Percentiles rank a stretch among this genome's conserved stretches.
These are phyloP conservation scores for Leptographium lundbergii DNA, from an alignment of 2,329 filamentous ascomycete genomes.

Conservation along the genomic window DNA sequence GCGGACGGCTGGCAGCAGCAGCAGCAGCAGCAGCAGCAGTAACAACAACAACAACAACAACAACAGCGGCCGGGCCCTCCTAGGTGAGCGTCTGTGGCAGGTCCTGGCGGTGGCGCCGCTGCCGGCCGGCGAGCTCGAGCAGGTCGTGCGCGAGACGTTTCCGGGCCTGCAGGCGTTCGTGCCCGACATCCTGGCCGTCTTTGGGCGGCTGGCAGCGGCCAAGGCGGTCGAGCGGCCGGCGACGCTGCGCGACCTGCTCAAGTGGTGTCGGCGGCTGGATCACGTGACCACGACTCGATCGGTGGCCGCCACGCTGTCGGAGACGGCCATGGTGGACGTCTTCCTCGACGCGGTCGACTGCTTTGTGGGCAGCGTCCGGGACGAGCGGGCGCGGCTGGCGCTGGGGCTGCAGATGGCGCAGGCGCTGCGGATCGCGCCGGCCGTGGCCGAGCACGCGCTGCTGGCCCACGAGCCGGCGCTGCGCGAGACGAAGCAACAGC, in stretches of 20 bases:
- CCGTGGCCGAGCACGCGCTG: constrained; percentile 68
- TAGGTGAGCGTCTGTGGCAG: constrained; percentile 81
- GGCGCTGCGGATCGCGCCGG: constrained; percentile 74
- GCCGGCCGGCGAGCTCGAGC: constrained; percentile 54
- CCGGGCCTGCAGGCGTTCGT: constrained; percentile 54
- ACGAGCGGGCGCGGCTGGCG: constrained; percentile 42
- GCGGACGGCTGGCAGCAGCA: constrained; percentile 54
- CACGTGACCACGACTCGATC: constrained; percentile 52
- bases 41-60: too few species aligned
- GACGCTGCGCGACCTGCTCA: constrained; percentile 61
- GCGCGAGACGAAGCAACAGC: constrained; percentile 42
- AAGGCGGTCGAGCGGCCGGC: constrained; percentile 32
- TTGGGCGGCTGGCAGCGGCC: constrained; percentile 27
- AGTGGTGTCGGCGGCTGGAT: constrained; percentile 74
- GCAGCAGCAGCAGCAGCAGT: constrained; percentile 29
- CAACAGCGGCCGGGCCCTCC: constrained; percentile 43
- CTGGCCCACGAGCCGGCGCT: constrained; percentile 58
- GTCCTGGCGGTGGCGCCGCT: constrained; percentile 57
- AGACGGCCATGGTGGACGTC: constrained; percentile 59
- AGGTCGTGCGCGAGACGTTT: constrained; percentile 60
- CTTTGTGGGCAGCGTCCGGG: constrained; percentile 71
- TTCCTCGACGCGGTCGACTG: constrained; percentile 91
- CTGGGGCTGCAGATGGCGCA: constrained; percentile 65
- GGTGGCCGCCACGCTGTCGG: constrained; percentile 40
- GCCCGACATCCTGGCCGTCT: constrained; percentile 46